Evolutionary conservation across 1,139 yeast genomes (phyloP), one percentile per base, ranked within the genome.

Genomic region (Zygoascus sp.): DNA sequence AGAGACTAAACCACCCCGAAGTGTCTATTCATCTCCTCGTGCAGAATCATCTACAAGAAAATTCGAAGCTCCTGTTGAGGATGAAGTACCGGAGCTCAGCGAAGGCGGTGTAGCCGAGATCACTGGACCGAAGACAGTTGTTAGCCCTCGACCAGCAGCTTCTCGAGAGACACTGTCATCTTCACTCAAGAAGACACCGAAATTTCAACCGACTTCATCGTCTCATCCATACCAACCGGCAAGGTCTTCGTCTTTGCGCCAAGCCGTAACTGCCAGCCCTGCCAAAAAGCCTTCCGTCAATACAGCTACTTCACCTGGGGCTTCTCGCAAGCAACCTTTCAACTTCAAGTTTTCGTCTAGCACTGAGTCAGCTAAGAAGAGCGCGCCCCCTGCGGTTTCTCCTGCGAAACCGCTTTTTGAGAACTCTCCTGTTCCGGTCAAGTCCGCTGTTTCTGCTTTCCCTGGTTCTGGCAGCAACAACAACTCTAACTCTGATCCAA

Each of bases 221-320:
- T 30, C 43, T 13, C 44, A 42, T 23, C 37, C 37, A 42, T 59
- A 58, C 47, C 60, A 55, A 48, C 65, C 65, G 1, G 48, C 54
- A 1, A 54, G 50, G 30, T 55, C 64, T 3, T 59, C 63, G 1
- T 50, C 52, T 21, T 50, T 61, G 32, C 50, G 65, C 7, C 53
- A 58, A 32, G 52, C 61, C 0, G 42, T 54, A 11, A 48, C 53
- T 15, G 51, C 57, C 7, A 56, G 56, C 23, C 57, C 59, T 5
- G 51, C 46, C 15, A 40, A 43, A 17, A 28, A 21, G 13, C 22
- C 30, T 13, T n/a, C 35, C 5, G n/a, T n/a, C n/a, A n/a, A n/a
- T n/a, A 19, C 32, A 11, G 38, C 7, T 5, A 15, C 34, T 2
- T 19, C 42, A 15, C 44, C 37, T 10, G 28, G 39, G 11, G 20